Conservation (phyloP, 345 rosid species). For the Camelina hispida region DNA sequence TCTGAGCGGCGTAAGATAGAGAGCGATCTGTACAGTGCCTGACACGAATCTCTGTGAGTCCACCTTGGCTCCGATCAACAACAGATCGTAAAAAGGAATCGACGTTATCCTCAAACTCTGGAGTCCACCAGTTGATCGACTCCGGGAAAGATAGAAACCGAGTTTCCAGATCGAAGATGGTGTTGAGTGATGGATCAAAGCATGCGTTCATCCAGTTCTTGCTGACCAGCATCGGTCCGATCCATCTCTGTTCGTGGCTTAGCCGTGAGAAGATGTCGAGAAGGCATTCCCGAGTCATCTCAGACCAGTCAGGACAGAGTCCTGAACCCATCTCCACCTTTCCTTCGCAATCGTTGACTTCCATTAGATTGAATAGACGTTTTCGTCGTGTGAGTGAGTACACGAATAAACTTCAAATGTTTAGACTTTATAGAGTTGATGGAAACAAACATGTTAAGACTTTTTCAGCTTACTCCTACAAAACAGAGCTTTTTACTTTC, state of each 20-base stretch:
- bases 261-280: constrained; percentile 71
- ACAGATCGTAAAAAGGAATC: constrained; percentile 66
- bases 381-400: neutral
- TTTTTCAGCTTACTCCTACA: neutral
- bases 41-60: constrained; percentile 57
- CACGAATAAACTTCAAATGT: neutral
- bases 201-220: constrained; percentile 64
- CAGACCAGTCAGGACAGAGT: constrained; percentile 59
- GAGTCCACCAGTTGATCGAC: constrained; percentile 65
- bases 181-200: constrained; percentile 66
- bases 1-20: constrained; percentile 60
- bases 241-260: constrained; percentile 62
- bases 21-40: constrained; percentile 80
- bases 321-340: constrained; percentile 28
- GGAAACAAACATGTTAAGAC: neutral
- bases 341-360: constrained; percentile 14
- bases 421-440: neutral
- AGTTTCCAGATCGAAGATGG: constrained; percentile 62
- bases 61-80: constrained; percentile 57
- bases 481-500: neutral
- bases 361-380: neutral
- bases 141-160: constrained; percentile 54
- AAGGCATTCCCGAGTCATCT: constrained; percentile 71
- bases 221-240: constrained; percentile 72
- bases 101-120: constrained; percentile 64